Base-by-base conservation (phyloP, 441 rosid species). In the Aquilaria agallochum region DNA sequence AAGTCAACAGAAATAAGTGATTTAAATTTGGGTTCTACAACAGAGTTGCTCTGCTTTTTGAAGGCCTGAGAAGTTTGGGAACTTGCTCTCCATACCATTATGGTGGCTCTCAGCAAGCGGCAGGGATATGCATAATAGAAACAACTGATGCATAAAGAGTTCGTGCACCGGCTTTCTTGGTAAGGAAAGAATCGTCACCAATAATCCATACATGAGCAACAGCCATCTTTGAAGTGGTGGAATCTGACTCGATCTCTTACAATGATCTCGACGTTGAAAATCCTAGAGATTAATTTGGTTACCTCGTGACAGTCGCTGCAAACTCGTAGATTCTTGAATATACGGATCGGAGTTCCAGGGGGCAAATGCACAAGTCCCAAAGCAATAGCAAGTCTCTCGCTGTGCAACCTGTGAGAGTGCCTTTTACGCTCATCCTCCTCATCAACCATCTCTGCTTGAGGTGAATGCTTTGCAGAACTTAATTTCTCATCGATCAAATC, bases 341-440 rank as follows among this genome's bases (percentile, higher is more conserved):
- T 63, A 11, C 94, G 80, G 53, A 90, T 82, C 44, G 90, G 90
- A 10, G 63, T 53, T 20, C 90, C 88, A 11, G 80, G 79, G 70
- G 80, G 79, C 68, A 77, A 70, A 76, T 67, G 83, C 63, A 90
- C 56, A 31, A 93, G 78, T 56, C 97, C 90, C 59, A 86, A 68
- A 56, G 96, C 92, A 70, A 88, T 88, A 36, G 97, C 92, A 40
- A 90, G 92, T 68, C 94, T 82, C 72, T 90, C 92, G 45, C 94
- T 88, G 34, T 86, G 96, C 56, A 87, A 80, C 77, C 63, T 82
- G 8, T 85, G 79, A 40, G 83, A 76, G 53, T 69, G 66, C 55
- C 69, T 80, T 74, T 78, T 84, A 34, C 78, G 79, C 31, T 74
- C 72, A 44, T 72, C 54, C 1, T 34, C 64, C 45, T 84, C 87